Base-by-base conservation (phyloP, 169 alveolate species). In the Plasmodium coatneyi region DNA sequence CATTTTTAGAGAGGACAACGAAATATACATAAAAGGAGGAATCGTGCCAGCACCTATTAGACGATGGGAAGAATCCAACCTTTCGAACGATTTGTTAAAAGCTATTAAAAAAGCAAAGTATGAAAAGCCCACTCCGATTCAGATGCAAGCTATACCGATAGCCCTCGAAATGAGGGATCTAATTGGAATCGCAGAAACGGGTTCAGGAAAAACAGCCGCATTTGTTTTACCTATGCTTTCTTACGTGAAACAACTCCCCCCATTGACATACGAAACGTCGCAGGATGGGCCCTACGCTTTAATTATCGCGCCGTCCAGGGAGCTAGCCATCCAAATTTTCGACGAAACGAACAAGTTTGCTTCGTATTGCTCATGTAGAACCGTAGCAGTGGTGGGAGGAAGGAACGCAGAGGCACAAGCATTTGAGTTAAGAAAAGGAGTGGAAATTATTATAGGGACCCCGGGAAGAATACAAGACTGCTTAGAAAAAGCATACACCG, bases 121-220 rank as follows among this genome's bases (percentile, higher is more conserved):
- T 93, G 96, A 81, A 41, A 92, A 96, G 30, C 99, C 99, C 0
- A 98, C 99, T 39, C 99, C 99, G n/a, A 99, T 99, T 32, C 98
- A 98, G 83, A 98, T 99, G 99, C 99, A 98, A 92, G 98, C 99
- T 2, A 98, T 99, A 34, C 99, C 99, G 5, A 97, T 98, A 12
- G 99, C 98, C 0, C 92, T 98, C 41, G 97, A 97, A 71, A 95
- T 96, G 95, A 93, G 99, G 71, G 99, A 99, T 96, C 87, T 99
- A 92, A 98, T 99, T n/a, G 99, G 99, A 16, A 96, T 99, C 54
- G 99, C 99, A 5, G 99, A 98, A 78, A 99, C 99, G 5, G 99
- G 99, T 49, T 92, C 97, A 14, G 99, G 99, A 22, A 99, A 99
- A 95, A 98, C 99, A 36, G 98, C 98, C 22, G 99, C 99, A 1